Base-by-base conservation (phyloP, 2,329 filamentous ascomycete species). In the Colletotrichum theobromicola region DNA sequence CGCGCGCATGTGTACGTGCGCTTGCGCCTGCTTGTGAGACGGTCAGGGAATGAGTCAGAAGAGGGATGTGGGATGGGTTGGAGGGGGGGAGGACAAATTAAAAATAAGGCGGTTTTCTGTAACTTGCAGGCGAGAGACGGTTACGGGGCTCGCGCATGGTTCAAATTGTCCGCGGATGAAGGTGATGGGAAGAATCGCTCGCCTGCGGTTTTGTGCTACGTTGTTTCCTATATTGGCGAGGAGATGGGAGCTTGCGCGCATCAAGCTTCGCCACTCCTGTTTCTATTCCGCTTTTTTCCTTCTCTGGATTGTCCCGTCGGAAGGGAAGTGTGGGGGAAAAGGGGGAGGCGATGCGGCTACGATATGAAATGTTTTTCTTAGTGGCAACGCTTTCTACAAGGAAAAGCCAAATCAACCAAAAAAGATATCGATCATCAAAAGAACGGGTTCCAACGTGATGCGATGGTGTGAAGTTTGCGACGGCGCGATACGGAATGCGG, bases 91-190 rank as follows among this genome's bases (percentile, higher is more conserved):
- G 28, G 28, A 24, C 61, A n/a, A 30, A 61, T 24, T 28, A 55
- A 71, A 61, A 57, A 55, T 30, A 37, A 37, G 37, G 42, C 53
- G 61, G 61, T 42, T 66, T 50, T 32, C 50, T 55, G 35, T 21
- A 37, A 42, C 32, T 68, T 32, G 61, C 53, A 28, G 67, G 72
- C 72, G 67, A 61, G 72, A 62, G 72, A 62, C 67, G 37, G 61
- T 66, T 26, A 28, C 32, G 34, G 57, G 57, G 68, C 72, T 71
- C 55, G 69, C 69, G 63, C 72, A 67, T 67, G 26, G 57, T 55
- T 72, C 63, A 75, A 75, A 72, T 75, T 75, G 72, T 63, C 69
- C 57, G 57, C 35, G 57, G 53, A 53, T 70, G 55, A 32, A 62
- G 57, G 53, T 57, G 57, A 50, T 34, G 30, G 57, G 57, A 72